Base-by-base conservation (phyloP, 176 grass and related monocot genomes). In the Avena eriantha region DNA sequence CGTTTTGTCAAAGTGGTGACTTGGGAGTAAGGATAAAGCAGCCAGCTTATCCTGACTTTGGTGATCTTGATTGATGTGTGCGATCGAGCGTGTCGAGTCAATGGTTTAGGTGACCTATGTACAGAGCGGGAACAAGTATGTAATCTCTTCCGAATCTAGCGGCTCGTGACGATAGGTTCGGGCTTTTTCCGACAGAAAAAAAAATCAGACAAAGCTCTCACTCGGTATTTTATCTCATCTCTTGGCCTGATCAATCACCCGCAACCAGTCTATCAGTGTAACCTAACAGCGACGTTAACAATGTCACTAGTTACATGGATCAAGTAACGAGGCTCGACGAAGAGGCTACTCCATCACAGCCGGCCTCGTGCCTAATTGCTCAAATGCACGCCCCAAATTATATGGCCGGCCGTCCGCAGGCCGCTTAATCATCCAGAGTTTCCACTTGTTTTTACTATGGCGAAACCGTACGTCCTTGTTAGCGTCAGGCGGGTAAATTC, bases 41-140 rank as follows among this genome's bases (percentile, higher is more conserved):
- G 64, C 17, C 9, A 34, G 18, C 45, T 47, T 47, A 47, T 47
- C 45, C 1, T 11, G 45, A 47, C 45, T 47, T 10, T 47, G 45
- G 7, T 10, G 45, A 47, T 47, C 51, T 54, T 17, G 51, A 54
- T 54, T 17, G 51, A 54, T 16, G 51, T 54, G 51, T 5, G 50
- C 50, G 4, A 15, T 4, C 15, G 5, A 4, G 51, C 5, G 51
- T 5, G 51, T 54, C 15, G 51, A 70, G 63, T 78, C 80, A 88
- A 50, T 46, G 61, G 50, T 58, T 77, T 88, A 77, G 86, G 72
- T 78, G 72, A 59, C 80, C 61, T 77, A 67, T 7, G 19, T 47
- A 10, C 21, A 65, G 34, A 8, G 43, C 17, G 24, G 17, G 4
- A 47, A 50, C 56, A 76, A n/a, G 56, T 16, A 3, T 63, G 45